A percentile compares a stretch with the other conserved stretches of the same genome.
Conservation (phyloP, 2,329 filamentous ascomycete genomes). For the Trichoderma sp. region DNA sequence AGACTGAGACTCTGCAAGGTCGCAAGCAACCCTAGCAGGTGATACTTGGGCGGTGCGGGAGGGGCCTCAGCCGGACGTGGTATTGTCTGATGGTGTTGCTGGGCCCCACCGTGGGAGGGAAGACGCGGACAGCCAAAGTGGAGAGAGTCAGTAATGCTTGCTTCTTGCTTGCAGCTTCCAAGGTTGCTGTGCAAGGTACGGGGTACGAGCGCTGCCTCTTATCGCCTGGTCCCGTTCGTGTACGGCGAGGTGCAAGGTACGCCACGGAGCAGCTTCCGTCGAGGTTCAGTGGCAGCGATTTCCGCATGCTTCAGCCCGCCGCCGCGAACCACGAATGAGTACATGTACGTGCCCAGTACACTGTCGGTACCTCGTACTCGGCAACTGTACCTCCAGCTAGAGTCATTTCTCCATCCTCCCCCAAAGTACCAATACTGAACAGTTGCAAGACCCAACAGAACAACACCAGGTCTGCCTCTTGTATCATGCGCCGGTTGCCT, state of each 20-base stretch:
- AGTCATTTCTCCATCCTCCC: not conserved
- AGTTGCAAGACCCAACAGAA: not conserved
- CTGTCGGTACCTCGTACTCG: conserved; percentile 2
- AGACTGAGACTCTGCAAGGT: not conserved
- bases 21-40: not conserved
- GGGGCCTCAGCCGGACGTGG: not conserved
- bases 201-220: not conserved
- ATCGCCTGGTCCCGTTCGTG: not conserved
- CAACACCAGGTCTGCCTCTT: not conserved
- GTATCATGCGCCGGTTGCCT: conserved; percentile 15
- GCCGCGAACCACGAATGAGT: not conserved
- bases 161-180: not conserved
- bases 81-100: not conserved
- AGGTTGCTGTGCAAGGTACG: not conserved
- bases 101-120: not conserved
- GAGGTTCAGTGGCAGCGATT: not conserved
- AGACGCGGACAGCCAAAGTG: not conserved
- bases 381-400: not conserved
- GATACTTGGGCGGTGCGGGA: not conserved
- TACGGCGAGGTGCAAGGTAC: not conserved
- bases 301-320: not conserved
- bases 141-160: not conserved
- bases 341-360: not conserved
- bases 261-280: not conserved
- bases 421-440: not conserved